Evolutionary conservation across 2,329 filamentous ascomycete genomes (phyloP).

Genomic region (Sporothrix brunneoviolacea): DNA sequence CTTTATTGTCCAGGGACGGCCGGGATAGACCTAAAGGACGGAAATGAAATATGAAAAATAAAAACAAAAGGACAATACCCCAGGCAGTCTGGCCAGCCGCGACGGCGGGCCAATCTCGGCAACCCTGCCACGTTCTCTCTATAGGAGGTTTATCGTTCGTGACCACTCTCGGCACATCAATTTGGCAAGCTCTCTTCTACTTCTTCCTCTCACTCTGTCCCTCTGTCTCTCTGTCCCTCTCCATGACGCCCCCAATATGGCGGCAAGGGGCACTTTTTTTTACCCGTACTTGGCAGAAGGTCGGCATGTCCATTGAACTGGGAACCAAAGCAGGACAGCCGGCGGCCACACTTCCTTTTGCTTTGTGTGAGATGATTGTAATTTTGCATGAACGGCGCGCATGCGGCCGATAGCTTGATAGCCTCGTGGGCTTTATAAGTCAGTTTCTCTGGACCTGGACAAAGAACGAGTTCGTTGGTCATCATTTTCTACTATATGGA

Average conservation of each 20-base stretch:
- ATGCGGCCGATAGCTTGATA: not conserved
- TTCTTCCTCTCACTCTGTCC: too few relatives aligned
- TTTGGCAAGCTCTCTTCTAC: not conserved
- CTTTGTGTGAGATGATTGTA: not conserved
- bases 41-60: not conserved
- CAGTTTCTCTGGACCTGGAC: too few relatives aligned
- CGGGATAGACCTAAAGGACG: not conserved
- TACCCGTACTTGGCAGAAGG: not conserved
- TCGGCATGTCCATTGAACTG: slow-evolving; percentile 4
- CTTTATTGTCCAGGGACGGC: too few relatives aligned
- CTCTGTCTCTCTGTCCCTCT: not conserved
- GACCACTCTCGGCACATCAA: slow-evolving; percentile 4
- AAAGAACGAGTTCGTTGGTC: not conserved
- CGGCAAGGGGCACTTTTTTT: slow-evolving; percentile 2
- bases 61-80: not conserved
- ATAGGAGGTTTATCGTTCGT: not conserved
- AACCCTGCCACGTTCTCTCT: not conserved
- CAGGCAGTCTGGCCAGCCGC: not conserved
- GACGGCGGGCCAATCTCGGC: not conserved
- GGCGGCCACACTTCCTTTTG: not conserved
- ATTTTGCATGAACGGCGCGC: not conserved
- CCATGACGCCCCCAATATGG: not conserved
- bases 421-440: slow-evolving; percentile 3
- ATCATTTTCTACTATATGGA: not conserved
- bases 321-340: not conserved